Conservation (phyloP, 2,329 filamentous ascomycete genomes). For the Teratosphaeria gauchensis region DNA sequence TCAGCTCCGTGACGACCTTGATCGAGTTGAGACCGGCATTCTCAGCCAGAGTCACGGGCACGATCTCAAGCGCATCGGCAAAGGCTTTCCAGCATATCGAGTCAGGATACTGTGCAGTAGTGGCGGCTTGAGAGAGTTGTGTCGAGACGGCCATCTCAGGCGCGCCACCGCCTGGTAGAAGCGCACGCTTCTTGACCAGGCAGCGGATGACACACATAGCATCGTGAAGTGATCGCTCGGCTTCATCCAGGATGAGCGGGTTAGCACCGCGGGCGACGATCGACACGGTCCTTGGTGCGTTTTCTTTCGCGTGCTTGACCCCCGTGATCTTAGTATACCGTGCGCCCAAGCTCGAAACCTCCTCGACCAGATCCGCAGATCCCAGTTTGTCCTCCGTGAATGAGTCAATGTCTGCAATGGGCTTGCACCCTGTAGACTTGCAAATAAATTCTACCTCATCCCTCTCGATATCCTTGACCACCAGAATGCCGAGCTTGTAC, state of each 20-base stretch:
- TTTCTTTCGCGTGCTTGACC: constrained; percentile 54
- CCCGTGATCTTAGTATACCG: constrained; percentile 93
- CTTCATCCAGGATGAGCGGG: constrained; percentile 87
- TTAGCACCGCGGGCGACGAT: constrained; percentile 94
- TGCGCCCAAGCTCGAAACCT: constrained; percentile 75
- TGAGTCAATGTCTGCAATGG: constrained; percentile 94
- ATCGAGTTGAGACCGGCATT: constrained; percentile 97
- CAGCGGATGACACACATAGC: constrained; percentile 96
- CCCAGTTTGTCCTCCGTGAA: constrained; percentile 98
- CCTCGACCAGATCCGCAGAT: constrained; percentile 85
- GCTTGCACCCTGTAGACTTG: constrained; percentile 98
- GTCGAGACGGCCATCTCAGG: constrained; percentile 95
- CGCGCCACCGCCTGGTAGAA: constrained; percentile 92
- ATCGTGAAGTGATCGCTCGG: constrained; percentile 91
- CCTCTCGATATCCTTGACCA: constrained; percentile 94
- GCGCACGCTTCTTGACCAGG: constrained; percentile 98
- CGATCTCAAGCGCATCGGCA: constrained; percentile 92
- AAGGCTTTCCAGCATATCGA: constrained; percentile 99
- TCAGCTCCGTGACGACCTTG: constrained; percentile 92
- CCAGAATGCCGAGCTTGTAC: constrained; percentile 89
- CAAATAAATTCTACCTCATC: constrained; percentile 99
- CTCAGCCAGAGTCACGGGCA: constrained; percentile 92
- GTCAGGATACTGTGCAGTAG: constrained; percentile 80
- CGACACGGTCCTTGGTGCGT: constrained; percentile 72
- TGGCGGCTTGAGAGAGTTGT: constrained; percentile 69